Evolutionary conservation across 768 basidiomycete genomes (phyloP), one percentile per base, ranked within the genome.

Genomic region (Fomitopsis pulvina): DNA sequence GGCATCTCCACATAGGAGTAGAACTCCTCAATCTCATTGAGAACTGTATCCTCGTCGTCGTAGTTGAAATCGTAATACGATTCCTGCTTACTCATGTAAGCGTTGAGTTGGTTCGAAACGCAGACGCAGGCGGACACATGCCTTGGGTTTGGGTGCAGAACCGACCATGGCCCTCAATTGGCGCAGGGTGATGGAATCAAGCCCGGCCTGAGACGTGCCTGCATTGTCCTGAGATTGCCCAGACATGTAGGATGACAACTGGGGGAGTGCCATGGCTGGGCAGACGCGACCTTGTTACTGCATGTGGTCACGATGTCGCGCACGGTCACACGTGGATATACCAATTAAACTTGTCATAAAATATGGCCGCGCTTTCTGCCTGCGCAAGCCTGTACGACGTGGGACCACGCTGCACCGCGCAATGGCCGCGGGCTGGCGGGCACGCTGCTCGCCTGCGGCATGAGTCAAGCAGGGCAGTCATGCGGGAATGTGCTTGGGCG

Each of bases 21-120:
- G 70, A 98, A 97, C 68, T 99, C 96, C 51, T 97, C 90, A 32
- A 99, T 84, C 65, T 99, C 96, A 60, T 88, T 87, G 78, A 95
- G 85, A 18, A 97, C 83, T 4, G 90, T 93, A 67, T 96, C 92
- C 62, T 95, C 93, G 65, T 98, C 94, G 57, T 95, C 90, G 64
- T 97, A 97, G 53, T 87, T 81, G 68, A 87, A 96, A 72, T 93
- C 91, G 66, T 88, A 96, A 58, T 78, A 80, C 8, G 81, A 83
- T 81, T 88, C 87, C 89, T 92, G 68, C 59, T 59, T 55, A 45
- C 59, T 51, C 45, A 53, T 49, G 32, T 37, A 28, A 51, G 34
- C 45, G 47, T 52, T 68, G 54, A 64, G 44, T 47, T 46, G 24
- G 21, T 52, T 55, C 26, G 41, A 43, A 32, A 53, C 41, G 38